Base-by-base conservation (phyloP, 148 eudicot species). In the Dianthus caryophyllus region DNA sequence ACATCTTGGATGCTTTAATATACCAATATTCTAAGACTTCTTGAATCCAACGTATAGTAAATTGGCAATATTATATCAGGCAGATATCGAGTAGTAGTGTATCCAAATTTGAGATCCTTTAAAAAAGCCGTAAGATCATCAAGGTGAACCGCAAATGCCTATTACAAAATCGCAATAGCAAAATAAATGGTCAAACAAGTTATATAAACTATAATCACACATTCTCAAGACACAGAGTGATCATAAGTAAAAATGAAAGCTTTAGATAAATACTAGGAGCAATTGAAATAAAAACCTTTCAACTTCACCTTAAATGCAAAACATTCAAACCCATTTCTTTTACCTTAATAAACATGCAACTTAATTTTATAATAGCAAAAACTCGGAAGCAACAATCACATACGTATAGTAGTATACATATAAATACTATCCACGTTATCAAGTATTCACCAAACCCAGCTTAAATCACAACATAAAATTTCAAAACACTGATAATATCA, bases 1-100 rank as follows among this genome's bases (percentile, higher is more conserved):
- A 60, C 82, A 80, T 80, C 21, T 46, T 1, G 3, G 10, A 31
- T 25, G 29, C 57, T 53, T 9, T 53, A 53, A 22, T 53, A 5
- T 54, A 18, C 61, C 26, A 31, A 27, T 56, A 9, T 26, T 15
- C 7, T 2, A 17, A 16, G 22, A 29, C 8, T 17, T 30, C 38
- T 58, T 30, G 41, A 9, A 58, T 24, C 17, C 59, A 30, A 20
- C 16, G 39, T 58, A 31, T 17, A 8, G 21, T 29, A 17, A 29
- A 29, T n/a, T 9, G 39, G 39, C 17, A 14, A 2, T 29, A 57
- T 15, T 33, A 20, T 29, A 41, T 57, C 17, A 38, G 21, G 62
- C 21, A 58, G 18, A 58, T 58, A 54, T 16, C 62, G 16, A 58
- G 21, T n/a, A n/a, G n/a, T n/a, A n/a, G n/a, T n/a, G n/a, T n/a